These are phyloP conservation scores for Garcia nutans DNA, from an alignment of 345 rosid genomes.

Conservation along the genomic window DNA sequence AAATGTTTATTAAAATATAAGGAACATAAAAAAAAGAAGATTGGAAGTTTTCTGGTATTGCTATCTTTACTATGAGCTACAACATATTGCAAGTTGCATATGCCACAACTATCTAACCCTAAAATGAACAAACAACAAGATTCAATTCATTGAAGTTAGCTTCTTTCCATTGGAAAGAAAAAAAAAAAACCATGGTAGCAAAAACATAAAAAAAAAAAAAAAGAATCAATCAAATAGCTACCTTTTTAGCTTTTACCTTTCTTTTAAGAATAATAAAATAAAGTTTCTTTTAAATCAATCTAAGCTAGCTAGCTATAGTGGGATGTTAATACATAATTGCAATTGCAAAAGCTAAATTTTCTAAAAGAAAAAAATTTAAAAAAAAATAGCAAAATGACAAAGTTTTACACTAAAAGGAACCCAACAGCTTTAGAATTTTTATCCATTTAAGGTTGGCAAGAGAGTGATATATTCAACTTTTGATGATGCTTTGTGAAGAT, in stretches of 20 bases:
- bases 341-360: background rate
- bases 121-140: constrained; percentile 11
- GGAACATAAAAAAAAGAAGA: constrained; percentile 2
- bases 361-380: background rate
- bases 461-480: background rate
- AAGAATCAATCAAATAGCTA: background rate
- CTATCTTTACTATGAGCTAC: constrained; percentile 1
- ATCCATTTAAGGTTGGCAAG: background rate
- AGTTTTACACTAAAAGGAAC: constrained; percentile 9
- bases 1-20: too few relatives aligned
- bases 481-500: background rate
- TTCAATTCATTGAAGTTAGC: constrained; percentile 5
- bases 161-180: constrained; percentile 9
- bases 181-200: background rate
- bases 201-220: background rate
- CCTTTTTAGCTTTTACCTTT: background rate
- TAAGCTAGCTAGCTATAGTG: background rate
- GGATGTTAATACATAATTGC: background rate
- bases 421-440: background rate
- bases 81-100: background rate
- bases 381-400: constrained; percentile 5
- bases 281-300: background rate
- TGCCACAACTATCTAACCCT: constrained; percentile 1
- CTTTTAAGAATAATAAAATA: background rate
- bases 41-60: background rate